Percentiles rank a stretch among this genome's conserved stretches.
Evolutionary conservation across 2,329 filamentous ascomycete species (phyloP).

Genomic region (Aschersonia sp.): DNA sequence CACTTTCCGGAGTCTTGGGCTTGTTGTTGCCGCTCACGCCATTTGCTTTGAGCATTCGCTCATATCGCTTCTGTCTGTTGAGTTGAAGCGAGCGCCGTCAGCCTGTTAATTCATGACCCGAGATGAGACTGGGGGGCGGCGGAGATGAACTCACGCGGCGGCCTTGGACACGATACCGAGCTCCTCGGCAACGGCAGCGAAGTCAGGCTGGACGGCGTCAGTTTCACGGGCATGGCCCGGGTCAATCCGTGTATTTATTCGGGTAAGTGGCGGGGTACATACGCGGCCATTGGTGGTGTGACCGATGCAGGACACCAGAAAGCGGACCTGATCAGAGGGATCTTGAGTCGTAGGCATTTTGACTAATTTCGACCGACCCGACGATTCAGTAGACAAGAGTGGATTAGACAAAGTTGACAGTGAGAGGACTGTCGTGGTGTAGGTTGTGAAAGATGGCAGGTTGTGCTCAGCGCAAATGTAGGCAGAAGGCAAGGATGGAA

Average conservation of each 20-base stretch:
- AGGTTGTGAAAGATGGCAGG: no score
- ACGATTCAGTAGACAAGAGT: no score
- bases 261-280: constrained; percentile 8
- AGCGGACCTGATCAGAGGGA: constrained; percentile 44
- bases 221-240: no score
- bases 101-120: no score
- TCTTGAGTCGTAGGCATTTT: constrained; percentile 17
- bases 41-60: constrained; percentile 48
- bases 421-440: no score
- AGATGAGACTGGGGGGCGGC: no score
- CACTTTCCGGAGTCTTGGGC: constrained; percentile 5
- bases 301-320: constrained; percentile 52
- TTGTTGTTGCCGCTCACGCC: constrained; percentile 20
- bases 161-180: constrained; percentile 49
- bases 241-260: no score
- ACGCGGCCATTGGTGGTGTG: constrained; percentile 47
- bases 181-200: constrained; percentile 47
- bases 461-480: no score
- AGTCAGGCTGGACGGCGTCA: constrained; percentile 39
- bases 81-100: neutral
- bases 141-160: constrained; percentile 46
- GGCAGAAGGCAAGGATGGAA: no score
- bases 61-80: constrained; percentile 50
- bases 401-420: no score
- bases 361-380: neutral